phyloP scores from a whole-genome alignment of 345 rosid species.

The Anastatica hierochuntica region DNA sequence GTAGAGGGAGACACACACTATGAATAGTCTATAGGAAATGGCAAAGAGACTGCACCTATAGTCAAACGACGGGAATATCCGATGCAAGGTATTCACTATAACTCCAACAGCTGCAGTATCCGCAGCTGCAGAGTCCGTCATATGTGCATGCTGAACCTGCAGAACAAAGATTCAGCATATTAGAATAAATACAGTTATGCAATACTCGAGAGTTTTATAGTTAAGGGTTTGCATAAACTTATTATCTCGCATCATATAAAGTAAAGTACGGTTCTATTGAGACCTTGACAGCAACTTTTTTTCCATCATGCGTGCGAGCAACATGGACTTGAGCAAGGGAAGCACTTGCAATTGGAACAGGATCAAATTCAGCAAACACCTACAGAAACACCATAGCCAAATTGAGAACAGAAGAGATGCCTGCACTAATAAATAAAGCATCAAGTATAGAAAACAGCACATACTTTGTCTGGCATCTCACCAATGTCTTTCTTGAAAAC shows the following conservation, averaged over 20 bases:
- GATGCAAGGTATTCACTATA: conserved; percentile 67
- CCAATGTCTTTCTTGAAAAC: conserved; percentile 92
- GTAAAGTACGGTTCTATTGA: too few species aligned
- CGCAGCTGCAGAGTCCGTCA: conserved; percentile 89
- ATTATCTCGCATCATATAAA: background rate
- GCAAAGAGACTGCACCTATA: conserved; percentile 46
- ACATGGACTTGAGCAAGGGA: conserved; percentile 99
- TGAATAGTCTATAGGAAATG: background rate
- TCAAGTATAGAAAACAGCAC: background rate
- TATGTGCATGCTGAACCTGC: conserved; percentile 91
- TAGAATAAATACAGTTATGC: background rate
- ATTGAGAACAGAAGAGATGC: background rate
- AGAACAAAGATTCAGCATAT: conserved; percentile 10
- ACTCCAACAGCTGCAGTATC: conserved; percentile 77
- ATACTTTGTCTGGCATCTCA: conserved; percentile 70
- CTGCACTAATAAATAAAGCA: background rate
- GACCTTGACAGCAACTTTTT: conserved; percentile 94
- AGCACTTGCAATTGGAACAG: conserved; percentile 93
- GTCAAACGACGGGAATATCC: conserved; percentile 87
- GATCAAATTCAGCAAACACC: conserved; percentile 76
- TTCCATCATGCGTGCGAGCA: conserved; percentile 60
- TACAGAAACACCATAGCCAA: conserved; percentile 17
- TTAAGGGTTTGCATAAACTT: background rate
- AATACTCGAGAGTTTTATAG: background rate
- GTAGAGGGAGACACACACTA: background rate